Conservation (phyloP, 202 grass and related monocot genomes). For the Carex arenaria region DNA sequence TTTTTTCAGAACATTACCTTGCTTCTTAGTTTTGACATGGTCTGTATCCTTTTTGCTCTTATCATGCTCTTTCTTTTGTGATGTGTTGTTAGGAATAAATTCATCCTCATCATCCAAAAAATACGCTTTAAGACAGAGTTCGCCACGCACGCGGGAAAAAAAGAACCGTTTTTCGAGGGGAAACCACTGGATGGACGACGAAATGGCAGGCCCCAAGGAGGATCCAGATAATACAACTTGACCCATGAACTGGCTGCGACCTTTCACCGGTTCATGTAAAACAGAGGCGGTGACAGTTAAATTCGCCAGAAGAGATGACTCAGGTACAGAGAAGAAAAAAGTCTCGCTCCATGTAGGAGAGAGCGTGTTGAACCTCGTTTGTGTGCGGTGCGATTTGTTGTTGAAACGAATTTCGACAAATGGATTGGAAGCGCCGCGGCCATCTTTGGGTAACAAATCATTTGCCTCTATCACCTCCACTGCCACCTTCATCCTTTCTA, state of each 20-base stretch:
- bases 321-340: slow-evolving; percentile 27
- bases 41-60: slow-evolving; percentile 11
- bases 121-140: slow-evolving; percentile 33
- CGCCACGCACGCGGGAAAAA: slow-evolving; percentile 32
- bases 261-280: slow-evolving; percentile 19
- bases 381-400: slow-evolving; percentile 27
- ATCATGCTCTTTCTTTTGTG: slow-evolving; percentile 17
- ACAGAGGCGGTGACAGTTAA: slow-evolving; percentile 21
- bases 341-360: slow-evolving; percentile 36
- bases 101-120: slow-evolving; percentile 17
- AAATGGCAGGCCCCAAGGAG: slow-evolving; percentile 23
- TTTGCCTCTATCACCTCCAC: slow-evolving; percentile 39
- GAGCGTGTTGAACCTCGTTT: slow-evolving; percentile 30
- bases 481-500: slow-evolving; percentile 34
- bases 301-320: slow-evolving; percentile 15
- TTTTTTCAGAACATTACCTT: neutral
- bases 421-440: slow-evolving; percentile 24
- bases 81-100: neutral
- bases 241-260: neutral
- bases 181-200: slow-evolving; percentile 28
- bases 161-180: slow-evolving; percentile 36
- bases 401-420: slow-evolving; percentile 36
- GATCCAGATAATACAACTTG: slow-evolving; percentile 17
- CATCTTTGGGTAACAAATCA: slow-evolving; percentile 33
- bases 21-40: slow-evolving; percentile 12